These are phyloP conservation scores for Saccharomycopsis microspora DNA, from an alignment of 805 yeast genomes.

Conservation along the genomic window DNA sequence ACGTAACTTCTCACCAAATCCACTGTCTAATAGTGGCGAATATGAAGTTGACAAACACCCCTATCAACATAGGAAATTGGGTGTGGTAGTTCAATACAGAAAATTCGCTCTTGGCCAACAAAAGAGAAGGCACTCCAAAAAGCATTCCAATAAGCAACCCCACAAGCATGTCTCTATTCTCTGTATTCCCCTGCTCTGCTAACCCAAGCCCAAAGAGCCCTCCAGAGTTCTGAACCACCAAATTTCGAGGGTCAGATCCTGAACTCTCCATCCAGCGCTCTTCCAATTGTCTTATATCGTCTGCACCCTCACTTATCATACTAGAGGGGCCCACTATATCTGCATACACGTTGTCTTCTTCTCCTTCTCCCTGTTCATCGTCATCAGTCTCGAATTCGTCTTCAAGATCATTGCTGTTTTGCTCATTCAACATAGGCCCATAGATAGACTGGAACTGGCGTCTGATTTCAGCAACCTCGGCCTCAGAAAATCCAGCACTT, in stretches of 20 bases:
- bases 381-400: constrained; percentile 16
- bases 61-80: constrained; percentile 60
- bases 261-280: constrained; percentile 85
- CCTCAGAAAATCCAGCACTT: constrained; percentile 72
- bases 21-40: constrained; percentile 44
- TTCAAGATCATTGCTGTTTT: constrained; percentile 9
- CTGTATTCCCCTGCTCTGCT: constrained; percentile 19
- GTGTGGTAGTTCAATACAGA: constrained; percentile 50
- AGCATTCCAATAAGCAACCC: constrained; percentile 69
- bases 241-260: constrained; percentile 37
- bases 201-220: constrained; percentile 23
- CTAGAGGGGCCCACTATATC: neutral
- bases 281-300: constrained; percentile 54
- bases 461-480: constrained; percentile 62
- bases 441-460: constrained; percentile 64
- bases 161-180: constrained; percentile 53
- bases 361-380: constrained; percentile 17
- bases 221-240: constrained; percentile 27
- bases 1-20: too few relatives aligned
- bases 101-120: constrained; percentile 45
- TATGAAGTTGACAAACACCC: constrained; percentile 55
- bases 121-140: constrained; percentile 60
- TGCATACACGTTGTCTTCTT: constrained; percentile 18
- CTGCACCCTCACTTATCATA: neutral
- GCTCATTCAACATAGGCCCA: constrained; percentile 26